Base-by-base conservation (phyloP, 306 rosid species). In the Malus sylvestris region DNA sequence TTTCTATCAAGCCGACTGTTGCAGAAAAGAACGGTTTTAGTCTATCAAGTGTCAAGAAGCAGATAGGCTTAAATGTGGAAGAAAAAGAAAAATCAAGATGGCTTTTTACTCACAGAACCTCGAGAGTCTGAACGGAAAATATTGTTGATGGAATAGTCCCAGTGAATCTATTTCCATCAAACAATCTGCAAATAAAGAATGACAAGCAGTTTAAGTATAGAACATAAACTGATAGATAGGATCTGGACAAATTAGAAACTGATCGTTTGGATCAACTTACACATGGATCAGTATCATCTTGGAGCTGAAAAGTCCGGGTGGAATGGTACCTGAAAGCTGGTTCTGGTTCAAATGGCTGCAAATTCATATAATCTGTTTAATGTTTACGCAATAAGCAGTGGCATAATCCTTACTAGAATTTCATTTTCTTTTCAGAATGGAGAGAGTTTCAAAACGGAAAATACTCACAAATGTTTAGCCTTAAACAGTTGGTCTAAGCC, bases 341-440 rank as follows among this genome's bases (percentile, higher is more conserved):
- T 95, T 95, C 87, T 95, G 91, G 80, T 89, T 95, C 86, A 95
- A 92, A 89, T 95, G 99, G 87, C 99, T 95, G 92, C 86, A 86
- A 67, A 71, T 75, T 63, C 67, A 82, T 55, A 71, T 42, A 62
- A 70, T 65, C 65, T 32, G 23, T 15, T 19, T 49, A 45, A 42
- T 7, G 29, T 14, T 32, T 42, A 25, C 0, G 78, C n/a, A 40
- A 29, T 29, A 30, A 60, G 12, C 58, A 67, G 19, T 12, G 40
- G 35, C 30, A 14, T 66, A 30, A 52, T 65, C 45, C 14, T 11
- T 30, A 63, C 3, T 22, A 10, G 38, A 55, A 23, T 3, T 6
- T 64, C n/a, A 11, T 29, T 3, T 15, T 46, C 40, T 46, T 13
- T 46, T 45, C 55, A 49, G 20, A 49, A 49, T 15, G 55, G 55